Evolutionary conservation across 2,329 filamentous ascomycete genomes (phyloP), one percentile per base, ranked within the genome.

Genomic region (Phyllosticta capitalensis): DNA sequence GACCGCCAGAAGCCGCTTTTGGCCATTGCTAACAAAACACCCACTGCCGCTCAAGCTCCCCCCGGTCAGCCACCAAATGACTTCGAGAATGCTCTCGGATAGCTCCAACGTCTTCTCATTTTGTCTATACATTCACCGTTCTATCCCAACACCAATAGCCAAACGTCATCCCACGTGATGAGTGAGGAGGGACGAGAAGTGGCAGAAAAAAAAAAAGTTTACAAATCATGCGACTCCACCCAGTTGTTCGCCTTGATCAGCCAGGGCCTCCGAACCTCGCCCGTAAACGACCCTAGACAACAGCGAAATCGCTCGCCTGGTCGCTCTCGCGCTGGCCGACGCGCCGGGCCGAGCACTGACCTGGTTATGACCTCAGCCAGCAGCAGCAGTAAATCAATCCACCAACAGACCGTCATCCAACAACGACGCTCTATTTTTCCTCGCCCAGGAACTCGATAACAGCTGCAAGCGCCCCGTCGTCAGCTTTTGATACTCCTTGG

Each of bases 391-490:
- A n/a, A n/a, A n/a, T n/a, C n/a, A n/a, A 51, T 20, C 49, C 49
- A 51, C 2, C n/a, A 51, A 19, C n/a, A n/a, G 24, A 26, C 3
- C 7, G 7, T 26, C 24, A 26, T 26, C 24, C 7, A 26, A 7
- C 24, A 7, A 26, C 24, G 24, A 26, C 24, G 7, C 24, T 45
- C 33, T 69, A 76, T 19, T 76, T 71, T 63, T 76, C 76, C 75
- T 73, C 84, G 72, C 67, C 78, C 55, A 88, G 70, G 66, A 87
- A 88, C 52, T 87, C 83, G 22, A 86, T 78, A 10, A 87, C 84
- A 63, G 79, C 84, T 87, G 63, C 52, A 45, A n/a, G 7, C 6
- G 17, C 38, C 28, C n/a, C 22, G 19, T 9, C 45, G 66, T 59
- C 22, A 59, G 58, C 17, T 3, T 3, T 45, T n/a, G 38, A 17